phyloP scores from a whole-genome alignment of 768 basidiomycete genomes.

The Clavulina sp. region DNA sequence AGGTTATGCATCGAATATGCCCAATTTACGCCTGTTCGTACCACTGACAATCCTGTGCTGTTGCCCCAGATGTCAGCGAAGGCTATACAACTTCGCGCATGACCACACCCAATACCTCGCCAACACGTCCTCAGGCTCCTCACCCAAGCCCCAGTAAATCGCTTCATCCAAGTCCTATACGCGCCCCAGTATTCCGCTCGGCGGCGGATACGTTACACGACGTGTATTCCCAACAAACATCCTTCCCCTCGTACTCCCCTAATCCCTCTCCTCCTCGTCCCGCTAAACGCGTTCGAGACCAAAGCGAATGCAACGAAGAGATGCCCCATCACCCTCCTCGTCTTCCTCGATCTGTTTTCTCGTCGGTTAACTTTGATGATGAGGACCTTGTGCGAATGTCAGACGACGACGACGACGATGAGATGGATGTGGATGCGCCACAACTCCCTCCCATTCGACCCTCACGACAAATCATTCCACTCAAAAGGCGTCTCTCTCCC shows the following conservation, averaged over 20 bases:
- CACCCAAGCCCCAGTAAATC: neutral
- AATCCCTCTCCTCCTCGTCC: too few relatives aligned
- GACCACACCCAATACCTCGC: constrained; percentile 2
- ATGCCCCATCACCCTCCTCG: too few relatives aligned
- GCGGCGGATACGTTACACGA: neutral
- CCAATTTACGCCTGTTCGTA: too few relatives aligned
- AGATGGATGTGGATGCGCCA: neutral
- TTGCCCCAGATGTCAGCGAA: constrained; percentile 6
- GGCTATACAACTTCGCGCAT: constrained; percentile 3
- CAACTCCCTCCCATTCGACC: neutral
- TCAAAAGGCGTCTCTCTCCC: too few relatives aligned
- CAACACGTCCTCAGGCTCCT: neutral
- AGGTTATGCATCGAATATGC: neutral
- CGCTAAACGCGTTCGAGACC: too few relatives aligned
- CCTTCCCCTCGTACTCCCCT: neutral
- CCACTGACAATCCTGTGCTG: neutral
- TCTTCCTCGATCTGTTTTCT: too few relatives aligned
- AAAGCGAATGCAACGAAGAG: too few relatives aligned
- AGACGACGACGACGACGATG: neutral
- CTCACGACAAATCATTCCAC: too few relatives aligned
- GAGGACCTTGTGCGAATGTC: too few relatives aligned
- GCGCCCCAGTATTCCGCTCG: neutral
- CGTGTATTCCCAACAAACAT: neutral
- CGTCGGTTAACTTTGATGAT: too few relatives aligned
- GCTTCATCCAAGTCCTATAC: neutral